Evolutionary conservation across 2,329 filamentous ascomycete species (phyloP).

Genomic region (Aquanectria penicillioides): DNA sequence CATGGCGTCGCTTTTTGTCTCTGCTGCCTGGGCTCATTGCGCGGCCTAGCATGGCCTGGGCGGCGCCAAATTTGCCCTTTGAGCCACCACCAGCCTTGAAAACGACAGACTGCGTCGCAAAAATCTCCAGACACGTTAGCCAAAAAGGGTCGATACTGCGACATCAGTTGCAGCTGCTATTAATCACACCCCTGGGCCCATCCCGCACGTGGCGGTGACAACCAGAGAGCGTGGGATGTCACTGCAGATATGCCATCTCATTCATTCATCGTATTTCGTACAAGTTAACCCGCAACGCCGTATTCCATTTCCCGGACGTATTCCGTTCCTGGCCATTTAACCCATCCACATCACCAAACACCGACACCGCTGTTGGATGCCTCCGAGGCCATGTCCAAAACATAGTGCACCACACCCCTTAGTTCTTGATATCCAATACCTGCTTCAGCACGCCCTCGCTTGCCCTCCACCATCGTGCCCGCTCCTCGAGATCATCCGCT

Average conservation of each 20-base stretch:
- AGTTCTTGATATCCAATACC: conserved; percentile 67
- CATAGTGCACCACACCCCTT: conserved; percentile 18
- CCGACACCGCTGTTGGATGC: conserved; percentile 11
- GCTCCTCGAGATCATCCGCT: conserved; percentile 79
- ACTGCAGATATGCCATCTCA: conserved; percentile 5
- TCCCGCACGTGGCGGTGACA: conserved; percentile 5
- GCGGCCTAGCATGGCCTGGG: conserved; percentile 14
- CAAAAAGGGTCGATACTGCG: not conserved
- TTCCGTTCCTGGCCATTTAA: not conserved
- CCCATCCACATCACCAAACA: conserved; percentile 22
- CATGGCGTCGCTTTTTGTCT: not conserved
- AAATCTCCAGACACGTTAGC: conserved; percentile 6
- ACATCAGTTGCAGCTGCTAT: not conserved
- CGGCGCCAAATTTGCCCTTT: not conserved
- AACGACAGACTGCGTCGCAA: not conserved
- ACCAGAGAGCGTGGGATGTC: not conserved
- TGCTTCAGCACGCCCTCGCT: conserved; percentile 71
- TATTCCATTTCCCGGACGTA: too few relatives aligned
- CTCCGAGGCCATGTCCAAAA: conserved; percentile 7
- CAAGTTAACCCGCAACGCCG: conserved; percentile 26
- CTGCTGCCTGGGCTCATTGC: conserved; percentile 8
- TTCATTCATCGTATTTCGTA: conserved; percentile 7
- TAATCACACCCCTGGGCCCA: not conserved
- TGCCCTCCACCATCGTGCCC: conserved; percentile 78
- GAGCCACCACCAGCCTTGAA: not conserved